Conservation (phyloP, 2,329 filamentous ascomycete genomes). For the Fusarium devonianum region DNA sequence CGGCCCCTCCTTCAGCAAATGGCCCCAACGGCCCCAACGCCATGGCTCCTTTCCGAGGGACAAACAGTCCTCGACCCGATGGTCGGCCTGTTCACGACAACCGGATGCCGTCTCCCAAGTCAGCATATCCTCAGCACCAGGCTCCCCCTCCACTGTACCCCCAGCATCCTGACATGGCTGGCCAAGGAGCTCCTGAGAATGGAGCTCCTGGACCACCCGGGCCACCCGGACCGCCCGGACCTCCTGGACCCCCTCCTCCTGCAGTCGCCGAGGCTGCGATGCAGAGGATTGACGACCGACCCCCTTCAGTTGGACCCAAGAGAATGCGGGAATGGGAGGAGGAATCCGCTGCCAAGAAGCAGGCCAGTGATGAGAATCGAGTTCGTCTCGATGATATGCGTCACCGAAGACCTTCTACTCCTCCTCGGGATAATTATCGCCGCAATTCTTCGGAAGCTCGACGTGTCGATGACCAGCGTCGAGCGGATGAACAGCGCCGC, state of each 20-base stretch:
- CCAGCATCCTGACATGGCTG: slow-evolving; percentile 71
- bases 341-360: slow-evolving; percentile 80
- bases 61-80: slow-evolving; percentile 83
- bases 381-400: slow-evolving; percentile 86
- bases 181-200: slow-evolving; percentile 67
- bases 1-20: slow-evolving; percentile 49
- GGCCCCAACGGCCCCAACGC: slow-evolving; percentile 52
- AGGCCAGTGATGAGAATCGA: slow-evolving; percentile 85
- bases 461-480: slow-evolving; percentile 69
- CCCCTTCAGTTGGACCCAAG: slow-evolving; percentile 81
- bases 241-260: slow-evolving; percentile 62
- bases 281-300: slow-evolving; percentile 71
- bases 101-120: slow-evolving; percentile 89
- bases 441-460: slow-evolving; percentile 79
- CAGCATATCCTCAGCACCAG: slow-evolving; percentile 81
- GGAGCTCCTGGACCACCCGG: slow-evolving; percentile 54
- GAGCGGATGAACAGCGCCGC: slow-evolving; percentile 68
- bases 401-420: slow-evolving; percentile 79
- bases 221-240: slow-evolving; percentile 27
- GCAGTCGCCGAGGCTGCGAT: slow-evolving; percentile 70
- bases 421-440: slow-evolving; percentile 72
- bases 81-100: slow-evolving; percentile 83
- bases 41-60: slow-evolving; percentile 74
- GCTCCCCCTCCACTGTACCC: slow-evolving; percentile 62
- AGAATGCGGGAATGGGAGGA: slow-evolving; percentile 93